Conservation (phyloP, 148 eudicot genomes). For the Pouteria glomerata region DNA sequence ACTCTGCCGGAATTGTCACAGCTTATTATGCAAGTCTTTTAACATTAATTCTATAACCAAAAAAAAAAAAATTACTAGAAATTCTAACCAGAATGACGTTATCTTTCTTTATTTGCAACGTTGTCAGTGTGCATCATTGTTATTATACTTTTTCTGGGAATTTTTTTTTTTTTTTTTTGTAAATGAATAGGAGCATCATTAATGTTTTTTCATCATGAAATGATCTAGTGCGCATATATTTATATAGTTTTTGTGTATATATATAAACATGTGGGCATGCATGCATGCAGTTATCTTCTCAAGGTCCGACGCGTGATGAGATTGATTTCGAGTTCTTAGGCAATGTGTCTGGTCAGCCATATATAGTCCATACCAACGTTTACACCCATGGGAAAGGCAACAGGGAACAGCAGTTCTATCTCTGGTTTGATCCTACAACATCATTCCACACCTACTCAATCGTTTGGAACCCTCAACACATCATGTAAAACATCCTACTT, state of each 20-base stretch:
- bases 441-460: conserved; percentile 7
- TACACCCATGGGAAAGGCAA: conserved; percentile 2
- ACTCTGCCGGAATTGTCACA: conserved; percentile 11
- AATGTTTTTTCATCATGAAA: too few relatives aligned
- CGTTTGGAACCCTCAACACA: conserved; percentile 6
- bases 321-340: conserved; percentile 13
- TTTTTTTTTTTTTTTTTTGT: not conserved
- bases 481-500: not conserved
- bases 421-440: conserved; percentile 8
- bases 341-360: conserved; percentile 7
- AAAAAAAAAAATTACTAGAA: too few relatives aligned
- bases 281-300: conserved; percentile 9
- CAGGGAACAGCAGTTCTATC: conserved; percentile 7
- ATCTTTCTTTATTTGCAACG: too few relatives aligned
- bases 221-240: too few relatives aligned
- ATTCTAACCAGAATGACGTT: too few relatives aligned
- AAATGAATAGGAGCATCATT: too few relatives aligned
- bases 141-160: too few relatives aligned
- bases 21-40: not conserved
- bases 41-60: too few relatives aligned
- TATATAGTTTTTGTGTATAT: too few relatives aligned
- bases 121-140: too few relatives aligned
- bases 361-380: conserved; percentile 5
- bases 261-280: too few relatives aligned
- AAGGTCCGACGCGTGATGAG: conserved; percentile 6